Conservation (phyloP, 495 filamentous ascomycete species). For the Podospora didyma region DNA sequence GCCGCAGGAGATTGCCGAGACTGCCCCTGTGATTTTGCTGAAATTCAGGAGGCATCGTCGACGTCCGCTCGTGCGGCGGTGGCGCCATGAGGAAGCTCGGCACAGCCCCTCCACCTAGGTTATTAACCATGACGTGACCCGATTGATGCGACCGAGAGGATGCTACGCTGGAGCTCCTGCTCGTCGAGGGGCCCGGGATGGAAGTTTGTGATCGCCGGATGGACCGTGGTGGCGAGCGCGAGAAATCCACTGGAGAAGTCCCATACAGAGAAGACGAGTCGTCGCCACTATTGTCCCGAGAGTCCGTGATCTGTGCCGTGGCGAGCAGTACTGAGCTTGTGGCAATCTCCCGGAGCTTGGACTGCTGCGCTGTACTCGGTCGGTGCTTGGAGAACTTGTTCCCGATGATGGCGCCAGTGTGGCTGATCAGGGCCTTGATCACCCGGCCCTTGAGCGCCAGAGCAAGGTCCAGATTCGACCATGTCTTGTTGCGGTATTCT, state of each 20-base stretch:
- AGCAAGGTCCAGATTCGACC: slow-evolving; percentile 95
- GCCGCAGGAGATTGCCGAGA: slow-evolving; percentile 18
- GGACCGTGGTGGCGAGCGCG: slow-evolving; percentile 44
- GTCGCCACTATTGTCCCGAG: slow-evolving; percentile 44
- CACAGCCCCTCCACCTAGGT: slow-evolving; percentile 20
- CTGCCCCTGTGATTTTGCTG: slow-evolving; percentile 4
- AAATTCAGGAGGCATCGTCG: background rate
- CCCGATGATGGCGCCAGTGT: slow-evolving; percentile 92
- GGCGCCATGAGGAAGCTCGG: slow-evolving; percentile 40
- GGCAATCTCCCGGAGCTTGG: slow-evolving; percentile 75
- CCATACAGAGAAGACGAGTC: slow-evolving; percentile 46
- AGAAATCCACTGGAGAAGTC: slow-evolving; percentile 46
- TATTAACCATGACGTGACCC: slow-evolving; percentile 15
- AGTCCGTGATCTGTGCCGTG: slow-evolving; percentile 29
- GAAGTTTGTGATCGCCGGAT: slow-evolving; percentile 37
- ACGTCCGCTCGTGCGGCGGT: slow-evolving; percentile 21
- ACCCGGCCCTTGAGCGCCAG: slow-evolving; percentile 89
- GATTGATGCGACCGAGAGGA: slow-evolving; percentile 38
- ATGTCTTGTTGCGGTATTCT: slow-evolving; percentile 97
- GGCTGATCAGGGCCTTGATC: slow-evolving; percentile 88
- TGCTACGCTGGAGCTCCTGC: slow-evolving; percentile 44
- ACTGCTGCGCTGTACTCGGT: slow-evolving; percentile 71
- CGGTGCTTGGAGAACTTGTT: slow-evolving; percentile 93
- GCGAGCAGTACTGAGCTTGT: slow-evolving; percentile 53
- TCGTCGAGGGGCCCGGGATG: slow-evolving; percentile 30